A percentile compares a stretch with the other conserved stretches of the same genome.
Evolutionary conservation across 352 stramenopile genomes (phyloP).

Genomic region (Elongisporangium prolatum): DNA sequence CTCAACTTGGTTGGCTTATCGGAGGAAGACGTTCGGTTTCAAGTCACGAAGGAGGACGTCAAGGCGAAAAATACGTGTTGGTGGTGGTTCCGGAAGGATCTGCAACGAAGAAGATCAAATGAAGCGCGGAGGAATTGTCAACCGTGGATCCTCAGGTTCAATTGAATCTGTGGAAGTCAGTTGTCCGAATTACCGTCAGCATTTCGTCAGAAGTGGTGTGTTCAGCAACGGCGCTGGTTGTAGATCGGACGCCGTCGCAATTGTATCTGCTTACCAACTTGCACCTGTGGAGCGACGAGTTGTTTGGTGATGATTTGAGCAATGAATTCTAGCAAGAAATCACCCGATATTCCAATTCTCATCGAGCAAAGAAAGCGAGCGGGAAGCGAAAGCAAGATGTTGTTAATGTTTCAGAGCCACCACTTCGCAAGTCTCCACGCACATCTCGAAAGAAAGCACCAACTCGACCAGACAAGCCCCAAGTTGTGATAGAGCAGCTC

Average conservation of each 20-base stretch:
- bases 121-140: slow-evolving; percentile 12
- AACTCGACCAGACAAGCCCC: slow-evolving; percentile 1
- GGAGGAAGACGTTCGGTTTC: too few relatives aligned
- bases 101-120: slow-evolving; percentile 1
- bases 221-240: slow-evolving; percentile 25
- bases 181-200: too few relatives aligned
- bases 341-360: slow-evolving; percentile 14
- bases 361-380: slow-evolving; percentile 14
- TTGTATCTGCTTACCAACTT: slow-evolving; percentile 32
- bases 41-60: too few relatives aligned
- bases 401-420: slow-evolving; percentile 1
- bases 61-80: too few relatives aligned
- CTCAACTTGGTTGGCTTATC: too few relatives aligned
- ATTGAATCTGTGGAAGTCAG: slow-evolving; percentile 26
- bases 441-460: slow-evolving; percentile 11
- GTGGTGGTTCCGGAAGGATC: too few relatives aligned
- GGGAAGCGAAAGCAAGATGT: too few relatives aligned
- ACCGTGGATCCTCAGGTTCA: slow-evolving; percentile 20
- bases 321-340: slow-evolving; percentile 25
- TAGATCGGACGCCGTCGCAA: slow-evolving; percentile 22
- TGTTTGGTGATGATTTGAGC: slow-evolving; percentile 19
- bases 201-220: slow-evolving; percentile 15
- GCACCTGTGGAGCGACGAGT: slow-evolving; percentile 22
- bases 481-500: slow-evolving; percentile 16
- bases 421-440: slow-evolving; percentile 7